Percentiles rank a stretch among this genome's conserved stretches.
Evolutionary conservation across 106 monocot species (phyloP).

Genomic region (Amphibolis antarctica): DNA sequence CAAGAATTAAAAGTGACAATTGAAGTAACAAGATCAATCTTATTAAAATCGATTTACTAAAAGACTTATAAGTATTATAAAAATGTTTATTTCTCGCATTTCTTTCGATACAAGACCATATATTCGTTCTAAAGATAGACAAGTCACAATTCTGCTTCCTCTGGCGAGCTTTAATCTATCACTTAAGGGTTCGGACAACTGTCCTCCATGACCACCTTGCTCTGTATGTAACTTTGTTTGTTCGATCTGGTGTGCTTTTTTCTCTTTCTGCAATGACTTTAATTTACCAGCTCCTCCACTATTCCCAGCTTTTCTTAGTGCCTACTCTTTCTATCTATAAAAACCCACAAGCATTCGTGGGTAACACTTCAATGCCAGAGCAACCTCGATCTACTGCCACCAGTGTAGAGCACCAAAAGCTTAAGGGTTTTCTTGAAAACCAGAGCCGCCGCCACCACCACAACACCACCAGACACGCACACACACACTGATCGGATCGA

Average conservation of each 20-base stretch:
- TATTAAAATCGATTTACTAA: too few relatives aligned
- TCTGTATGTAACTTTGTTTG: not conserved
- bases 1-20: too few relatives aligned
- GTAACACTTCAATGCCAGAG: not conserved
- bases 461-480: not conserved
- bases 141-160: too few relatives aligned
- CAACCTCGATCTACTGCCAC: not conserved
- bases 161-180: too few relatives aligned
- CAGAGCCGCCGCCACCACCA: not conserved
- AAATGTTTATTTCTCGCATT: too few relatives aligned
- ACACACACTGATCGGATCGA: not conserved
- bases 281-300: not conserved
- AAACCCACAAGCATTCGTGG: constrained; percentile 2
- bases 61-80: too few relatives aligned
- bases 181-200: not conserved
- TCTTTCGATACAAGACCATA: too few relatives aligned
- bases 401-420: not conserved
- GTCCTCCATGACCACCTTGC: constrained; percentile 3
- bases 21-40: too few relatives aligned
- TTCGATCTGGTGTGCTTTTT: not conserved
- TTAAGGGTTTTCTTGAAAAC: too few relatives aligned
- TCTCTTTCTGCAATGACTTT: too few relatives aligned
- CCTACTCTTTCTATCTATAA: constrained; percentile 19
- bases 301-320: constrained; percentile 15
- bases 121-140: too few relatives aligned